phyloP scores from a whole-genome alignment of 352 stramenopile species.

The Phytophthora pluvialis region DNA sequence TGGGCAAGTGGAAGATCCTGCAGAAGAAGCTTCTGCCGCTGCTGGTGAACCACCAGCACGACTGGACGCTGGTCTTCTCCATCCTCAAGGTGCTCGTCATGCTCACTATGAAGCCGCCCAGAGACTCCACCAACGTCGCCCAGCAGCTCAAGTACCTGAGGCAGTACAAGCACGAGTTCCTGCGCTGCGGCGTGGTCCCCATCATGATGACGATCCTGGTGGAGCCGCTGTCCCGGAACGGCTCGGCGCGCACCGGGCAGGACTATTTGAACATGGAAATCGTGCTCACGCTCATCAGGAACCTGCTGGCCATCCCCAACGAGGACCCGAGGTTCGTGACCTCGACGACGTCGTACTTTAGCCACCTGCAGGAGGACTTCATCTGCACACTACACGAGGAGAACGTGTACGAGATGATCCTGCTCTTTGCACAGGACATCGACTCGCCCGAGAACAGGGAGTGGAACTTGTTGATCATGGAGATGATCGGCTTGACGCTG shows the following conservation, averaged over 20 bases:
- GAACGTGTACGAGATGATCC: constrained; percentile 88
- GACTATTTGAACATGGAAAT: constrained; percentile 91
- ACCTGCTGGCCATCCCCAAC: constrained; percentile 85
- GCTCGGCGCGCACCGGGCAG: constrained; percentile 57
- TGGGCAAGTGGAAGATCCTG: constrained; percentile 88
- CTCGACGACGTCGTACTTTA: constrained; percentile 77
- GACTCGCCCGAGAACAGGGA: constrained; percentile 84
- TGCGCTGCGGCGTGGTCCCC: constrained; percentile 67
- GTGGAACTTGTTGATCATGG: constrained; percentile 90
- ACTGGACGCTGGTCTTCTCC: constrained; percentile 88
- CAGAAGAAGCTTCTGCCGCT: constrained; percentile 90
- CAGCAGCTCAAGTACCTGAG: constrained; percentile 83
- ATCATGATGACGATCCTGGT: constrained; percentile 89
- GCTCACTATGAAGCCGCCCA: constrained; percentile 87
- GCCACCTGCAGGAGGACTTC: constrained; percentile 82
- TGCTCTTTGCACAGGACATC: constrained; percentile 89
- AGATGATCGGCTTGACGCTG: constrained; percentile 88
- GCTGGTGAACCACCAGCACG: constrained; percentile 87
- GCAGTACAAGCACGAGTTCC: constrained; percentile 89
- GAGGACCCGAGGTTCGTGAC: constrained; percentile 84
- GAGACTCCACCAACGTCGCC: constrained; percentile 80
- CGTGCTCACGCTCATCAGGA: constrained; percentile 85
- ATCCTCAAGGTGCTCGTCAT: constrained; percentile 92
- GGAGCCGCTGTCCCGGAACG: constrained; percentile 75
- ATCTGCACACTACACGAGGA: constrained; percentile 82